These are phyloP conservation scores for Thelephora aurantiotincta DNA, from an alignment of 768 basidiomycete genomes.

Conservation along the genomic window DNA sequence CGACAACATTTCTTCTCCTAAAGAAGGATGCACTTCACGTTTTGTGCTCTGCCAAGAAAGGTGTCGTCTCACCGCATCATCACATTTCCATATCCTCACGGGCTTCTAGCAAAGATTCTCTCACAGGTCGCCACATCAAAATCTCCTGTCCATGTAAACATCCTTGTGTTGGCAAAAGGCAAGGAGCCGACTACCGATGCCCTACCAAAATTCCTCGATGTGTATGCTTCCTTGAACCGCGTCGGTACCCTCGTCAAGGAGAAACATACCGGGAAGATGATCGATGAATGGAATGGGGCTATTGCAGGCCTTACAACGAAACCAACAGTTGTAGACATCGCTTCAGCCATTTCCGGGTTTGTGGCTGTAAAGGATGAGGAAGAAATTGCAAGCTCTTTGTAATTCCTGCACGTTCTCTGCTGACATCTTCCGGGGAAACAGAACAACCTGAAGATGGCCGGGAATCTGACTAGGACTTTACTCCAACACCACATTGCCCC, in stretches of 20 bases:
- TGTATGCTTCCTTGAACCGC: slow-evolving; percentile 44
- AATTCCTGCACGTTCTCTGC: neutral
- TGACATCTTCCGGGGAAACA: slow-evolving; percentile 15
- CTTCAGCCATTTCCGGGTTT: slow-evolving; percentile 56
- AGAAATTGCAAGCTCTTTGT: slow-evolving; percentile 56
- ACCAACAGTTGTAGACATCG: slow-evolving; percentile 71
- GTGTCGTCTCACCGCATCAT: slow-evolving; percentile 23
- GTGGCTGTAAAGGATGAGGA: slow-evolving; percentile 87
- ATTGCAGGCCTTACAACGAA: slow-evolving; percentile 38
- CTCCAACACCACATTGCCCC: slow-evolving; percentile 76
- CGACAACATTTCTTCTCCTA: slow-evolving; percentile 82
- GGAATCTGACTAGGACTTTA: slow-evolving; percentile 71
- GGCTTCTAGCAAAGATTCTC: slow-evolving; percentile 62
- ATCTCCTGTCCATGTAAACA: slow-evolving; percentile 52
- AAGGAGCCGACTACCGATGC: slow-evolving; percentile 71
- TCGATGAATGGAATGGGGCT: slow-evolving; percentile 72
- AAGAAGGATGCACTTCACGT: slow-evolving; percentile 64
- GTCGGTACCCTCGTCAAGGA: slow-evolving; percentile 78
- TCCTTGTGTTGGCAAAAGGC: slow-evolving; percentile 63
- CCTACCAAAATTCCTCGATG: slow-evolving; percentile 49
- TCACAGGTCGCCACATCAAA: slow-evolving; percentile 54
- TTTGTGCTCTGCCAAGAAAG: slow-evolving; percentile 81
- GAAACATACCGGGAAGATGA: slow-evolving; percentile 69
- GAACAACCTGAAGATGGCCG: slow-evolving; percentile 69
- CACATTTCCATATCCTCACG: slow-evolving; percentile 2